These are phyloP conservation scores for Kurtzmaniella cleridarum DNA, from an alignment of 805 yeast genomes.

Conservation along the genomic window DNA sequence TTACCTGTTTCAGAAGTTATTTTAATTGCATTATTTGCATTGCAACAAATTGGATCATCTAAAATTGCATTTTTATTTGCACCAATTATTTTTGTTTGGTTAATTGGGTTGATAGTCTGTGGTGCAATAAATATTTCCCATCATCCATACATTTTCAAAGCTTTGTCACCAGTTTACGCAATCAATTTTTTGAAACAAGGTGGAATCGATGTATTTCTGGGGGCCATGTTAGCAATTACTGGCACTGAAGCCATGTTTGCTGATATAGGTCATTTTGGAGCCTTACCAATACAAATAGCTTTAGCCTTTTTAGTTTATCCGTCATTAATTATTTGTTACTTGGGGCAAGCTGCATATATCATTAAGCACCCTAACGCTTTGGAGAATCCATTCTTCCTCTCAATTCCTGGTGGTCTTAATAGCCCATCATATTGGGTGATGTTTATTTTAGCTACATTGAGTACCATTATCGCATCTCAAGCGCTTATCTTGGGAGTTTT, in stretches of 20 bases:
- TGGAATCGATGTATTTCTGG: conserved; percentile 41
- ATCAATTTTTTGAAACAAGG: conserved; percentile 35
- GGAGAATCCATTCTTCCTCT: conserved; percentile 41
- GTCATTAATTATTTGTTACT: conserved; percentile 44
- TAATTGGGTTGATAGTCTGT: conserved; percentile 36
- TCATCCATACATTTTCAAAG: conserved; percentile 40
- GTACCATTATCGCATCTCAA: conserved; percentile 57
- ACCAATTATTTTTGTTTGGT: conserved; percentile 51
- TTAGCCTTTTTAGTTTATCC: conserved; percentile 46
- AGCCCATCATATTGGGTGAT: conserved; percentile 44
- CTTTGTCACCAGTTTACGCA: conserved; percentile 50
- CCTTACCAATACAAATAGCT: conserved; percentile 44
- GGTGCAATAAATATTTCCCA: conserved; percentile 43
- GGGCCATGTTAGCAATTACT: conserved; percentile 51
- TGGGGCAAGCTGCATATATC: conserved; percentile 55
- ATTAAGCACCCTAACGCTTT: conserved; percentile 32
- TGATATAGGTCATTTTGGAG: conserved; percentile 54
- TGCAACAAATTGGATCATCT: conserved; percentile 48
- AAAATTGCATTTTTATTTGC: conserved; percentile 46
- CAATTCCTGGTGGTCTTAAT: conserved; percentile 46
- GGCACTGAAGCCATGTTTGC: conserved; percentile 66
- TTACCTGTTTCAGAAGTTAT: conserved; percentile 48
- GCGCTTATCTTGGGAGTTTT: conserved; percentile 54
- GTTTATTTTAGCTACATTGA: conserved; percentile 48
- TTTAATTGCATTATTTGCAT: conserved; percentile 37